Percentiles rank a stretch among this genome's conserved stretches.
phyloP scores from a whole-genome alignment of 2,329 filamentous ascomycete genomes.

The Whalleya microplaca region DNA sequence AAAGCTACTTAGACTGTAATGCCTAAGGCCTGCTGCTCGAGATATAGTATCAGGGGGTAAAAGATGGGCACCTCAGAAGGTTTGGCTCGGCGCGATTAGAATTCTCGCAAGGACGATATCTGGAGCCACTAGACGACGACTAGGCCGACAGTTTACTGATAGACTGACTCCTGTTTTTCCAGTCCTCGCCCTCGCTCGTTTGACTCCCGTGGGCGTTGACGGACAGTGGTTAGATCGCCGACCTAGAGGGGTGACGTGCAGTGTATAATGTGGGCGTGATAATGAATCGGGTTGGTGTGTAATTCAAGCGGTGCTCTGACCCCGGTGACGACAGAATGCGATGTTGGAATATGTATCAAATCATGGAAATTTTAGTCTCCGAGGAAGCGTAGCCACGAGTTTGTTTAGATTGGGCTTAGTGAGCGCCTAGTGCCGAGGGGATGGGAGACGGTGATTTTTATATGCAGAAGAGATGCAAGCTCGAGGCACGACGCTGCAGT shows the following conservation, averaged over 20 bases:
- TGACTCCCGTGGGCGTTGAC: background rate
- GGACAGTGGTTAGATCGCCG: conserved; percentile 8
- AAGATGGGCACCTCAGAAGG: conserved; percentile 32
- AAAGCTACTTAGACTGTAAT: conserved; percentile 33
- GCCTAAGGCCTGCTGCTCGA: conserved; percentile 28
- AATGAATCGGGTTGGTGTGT: background rate
- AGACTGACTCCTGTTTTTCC: conserved; percentile 37
- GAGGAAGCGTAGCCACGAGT: conserved; percentile 26
- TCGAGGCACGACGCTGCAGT: conserved; percentile 34
- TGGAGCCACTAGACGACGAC: conserved; percentile 31
- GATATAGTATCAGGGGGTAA: conserved; percentile 30
- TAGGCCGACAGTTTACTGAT: conserved; percentile 18
- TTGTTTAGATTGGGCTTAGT: conserved; percentile 38
- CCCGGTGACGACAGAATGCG: conserved; percentile 30
- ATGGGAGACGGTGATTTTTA: conserved; percentile 35
- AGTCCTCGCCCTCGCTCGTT: conserved; percentile 5
- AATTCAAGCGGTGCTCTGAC: background rate
- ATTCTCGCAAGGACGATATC: conserved; percentile 28
- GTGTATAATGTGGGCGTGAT: conserved; percentile 3
- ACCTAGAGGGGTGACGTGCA: conserved; percentile 27
- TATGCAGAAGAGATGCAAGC: conserved; percentile 36
- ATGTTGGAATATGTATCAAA: conserved; percentile 19
- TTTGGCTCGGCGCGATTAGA: conserved; percentile 34
- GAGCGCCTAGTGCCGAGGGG: conserved; percentile 37
- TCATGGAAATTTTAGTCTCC: conserved; percentile 23